phyloP scores from a whole-genome alignment of 129 eudicot species.

The Saposhnikovia divaricata region DNA sequence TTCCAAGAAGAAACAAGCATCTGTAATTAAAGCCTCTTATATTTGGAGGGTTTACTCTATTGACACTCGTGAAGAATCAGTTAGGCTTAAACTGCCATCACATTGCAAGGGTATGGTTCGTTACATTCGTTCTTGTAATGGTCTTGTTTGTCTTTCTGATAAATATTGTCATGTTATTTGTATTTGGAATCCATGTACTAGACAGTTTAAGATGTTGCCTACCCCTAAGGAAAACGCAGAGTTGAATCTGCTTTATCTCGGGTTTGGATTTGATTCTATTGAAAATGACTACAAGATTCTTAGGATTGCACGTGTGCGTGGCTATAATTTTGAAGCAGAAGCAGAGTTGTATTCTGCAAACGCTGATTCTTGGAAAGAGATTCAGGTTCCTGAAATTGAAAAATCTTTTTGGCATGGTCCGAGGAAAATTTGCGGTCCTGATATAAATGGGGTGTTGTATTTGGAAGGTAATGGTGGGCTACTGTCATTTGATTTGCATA shows the following conservation, averaged over 20 bases:
- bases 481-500: background rate
- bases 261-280: background rate
- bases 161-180: background rate
- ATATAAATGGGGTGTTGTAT: background rate
- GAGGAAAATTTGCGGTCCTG: background rate
- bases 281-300: background rate
- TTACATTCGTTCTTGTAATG: background rate
- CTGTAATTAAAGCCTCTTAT: background rate
- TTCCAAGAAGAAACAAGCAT: background rate
- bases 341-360: background rate
- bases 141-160: background rate
- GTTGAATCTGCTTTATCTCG: background rate
- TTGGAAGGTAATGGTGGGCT: background rate
- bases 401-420: background rate
- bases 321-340: background rate
- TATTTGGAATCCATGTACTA: background rate
- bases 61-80: background rate
- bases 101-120: background rate
- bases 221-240: background rate
- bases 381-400: background rate
- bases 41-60: background rate
- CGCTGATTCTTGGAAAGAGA: background rate
- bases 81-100: background rate
- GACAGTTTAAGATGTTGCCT: background rate
- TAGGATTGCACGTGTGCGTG: background rate